A percentile compares a stretch with the other conserved stretches of the same genome.
These are phyloP conservation scores for Rheum nobile DNA, from an alignment of 148 eudicot genomes.

Conservation along the genomic window DNA sequence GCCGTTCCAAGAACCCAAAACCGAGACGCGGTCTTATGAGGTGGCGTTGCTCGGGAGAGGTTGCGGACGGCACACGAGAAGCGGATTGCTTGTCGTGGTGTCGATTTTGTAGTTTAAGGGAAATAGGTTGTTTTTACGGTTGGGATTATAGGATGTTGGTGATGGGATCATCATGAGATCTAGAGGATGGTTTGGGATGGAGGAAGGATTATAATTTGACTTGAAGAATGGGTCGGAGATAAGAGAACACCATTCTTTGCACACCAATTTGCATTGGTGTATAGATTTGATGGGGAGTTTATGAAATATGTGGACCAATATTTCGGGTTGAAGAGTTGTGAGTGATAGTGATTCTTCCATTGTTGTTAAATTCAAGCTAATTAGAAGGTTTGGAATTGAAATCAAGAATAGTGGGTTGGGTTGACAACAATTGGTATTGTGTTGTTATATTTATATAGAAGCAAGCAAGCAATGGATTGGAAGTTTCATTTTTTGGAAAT, in stretches of 20 bases:
- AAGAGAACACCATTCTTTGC: not conserved
- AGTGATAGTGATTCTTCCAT: not conserved
- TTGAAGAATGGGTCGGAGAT: not conserved
- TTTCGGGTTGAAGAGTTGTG: not conserved
- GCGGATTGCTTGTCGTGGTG: not conserved
- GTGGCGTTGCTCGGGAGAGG: not conserved
- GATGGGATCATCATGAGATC: not conserved
- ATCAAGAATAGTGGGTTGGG: not conserved
- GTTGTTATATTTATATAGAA: not conserved
- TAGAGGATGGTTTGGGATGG: not conserved
- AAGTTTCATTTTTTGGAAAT: no score
- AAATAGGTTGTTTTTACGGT: not conserved
- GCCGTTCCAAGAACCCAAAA: not conserved
- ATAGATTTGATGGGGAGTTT: not conserved
- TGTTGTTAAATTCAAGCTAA: not conserved
- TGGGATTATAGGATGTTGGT: not conserved
- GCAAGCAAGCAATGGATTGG: not conserved
- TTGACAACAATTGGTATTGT: not conserved
- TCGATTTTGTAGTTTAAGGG: not conserved
- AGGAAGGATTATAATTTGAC: not conserved
- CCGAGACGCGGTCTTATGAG: not conserved
- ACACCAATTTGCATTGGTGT: not conserved
- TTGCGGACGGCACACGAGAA: not conserved
- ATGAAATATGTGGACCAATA: not conserved
- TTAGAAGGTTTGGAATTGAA: no score